Conservation (phyloP, 2,329 filamentous ascomycete species). For the Rhexocercosporidium sp. region DNA sequence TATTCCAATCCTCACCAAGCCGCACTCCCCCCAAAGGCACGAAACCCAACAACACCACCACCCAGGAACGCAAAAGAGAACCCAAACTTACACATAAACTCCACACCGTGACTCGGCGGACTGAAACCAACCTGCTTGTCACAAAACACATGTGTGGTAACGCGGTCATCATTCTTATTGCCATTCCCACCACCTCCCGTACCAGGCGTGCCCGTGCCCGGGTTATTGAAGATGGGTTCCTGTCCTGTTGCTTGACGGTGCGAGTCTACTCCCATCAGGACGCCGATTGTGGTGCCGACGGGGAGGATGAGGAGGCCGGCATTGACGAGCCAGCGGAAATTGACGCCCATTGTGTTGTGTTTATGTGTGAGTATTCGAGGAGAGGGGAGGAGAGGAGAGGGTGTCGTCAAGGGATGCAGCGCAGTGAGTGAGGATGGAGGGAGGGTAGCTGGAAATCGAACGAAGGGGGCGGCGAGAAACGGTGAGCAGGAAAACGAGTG, state of each 20-base stretch:
- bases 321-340: constrained; percentile 20
- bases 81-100: constrained; percentile 19
- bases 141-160: constrained; percentile 10
- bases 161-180: constrained; percentile 10
- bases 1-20: no score
- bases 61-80: neutral
- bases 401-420: neutral
- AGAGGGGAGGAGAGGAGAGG: neutral
- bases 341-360: constrained; percentile 8
- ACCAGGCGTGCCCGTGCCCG: neutral
- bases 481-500: neutral
- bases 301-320: constrained; percentile 17
- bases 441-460: neutral
- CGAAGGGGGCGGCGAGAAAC: neutral
- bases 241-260: constrained; percentile 13
- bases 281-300: constrained; percentile 22
- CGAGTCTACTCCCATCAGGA: constrained; percentile 16
- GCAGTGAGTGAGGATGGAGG: neutral
- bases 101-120: constrained; percentile 6
- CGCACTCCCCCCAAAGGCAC: neutral
- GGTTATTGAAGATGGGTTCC: constrained; percentile 11
- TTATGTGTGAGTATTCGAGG: neutral
- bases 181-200: neutral
- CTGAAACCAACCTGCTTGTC: constrained; percentile 1
- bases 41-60: no score